Conservation (phyloP, 2,329 filamentous ascomycete genomes). For the Penicillium capsulatum region DNA sequence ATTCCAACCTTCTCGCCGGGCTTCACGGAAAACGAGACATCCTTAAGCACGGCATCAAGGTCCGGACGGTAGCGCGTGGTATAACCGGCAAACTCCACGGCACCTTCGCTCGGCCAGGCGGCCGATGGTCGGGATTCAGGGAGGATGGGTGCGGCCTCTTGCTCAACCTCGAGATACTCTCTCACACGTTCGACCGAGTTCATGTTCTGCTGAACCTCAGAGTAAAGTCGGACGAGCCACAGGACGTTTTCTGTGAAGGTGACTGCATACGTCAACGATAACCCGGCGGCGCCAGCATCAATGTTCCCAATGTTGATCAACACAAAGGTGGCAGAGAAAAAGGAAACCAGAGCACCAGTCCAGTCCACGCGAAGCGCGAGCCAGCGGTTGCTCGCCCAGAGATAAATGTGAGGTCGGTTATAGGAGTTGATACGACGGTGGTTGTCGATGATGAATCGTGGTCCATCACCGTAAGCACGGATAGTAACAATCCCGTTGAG, state of each 20-base stretch:
- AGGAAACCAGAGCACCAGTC: slow-evolving; percentile 83
- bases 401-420: slow-evolving; percentile 86
- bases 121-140: slow-evolving; percentile 70
- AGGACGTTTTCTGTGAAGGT: slow-evolving; percentile 95
- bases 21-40: slow-evolving; percentile 80
- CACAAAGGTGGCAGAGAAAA: slow-evolving; percentile 90
- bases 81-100: slow-evolving; percentile 84
- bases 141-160: slow-evolving; percentile 76
- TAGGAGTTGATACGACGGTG: slow-evolving; percentile 82
- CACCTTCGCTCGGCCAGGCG: slow-evolving; percentile 81
- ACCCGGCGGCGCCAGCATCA: slow-evolving; percentile 84
- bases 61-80: slow-evolving; percentile 84
- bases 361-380: slow-evolving; percentile 87
- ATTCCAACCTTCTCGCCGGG: slow-evolving; percentile 92
- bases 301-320: slow-evolving; percentile 76
- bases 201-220: slow-evolving; percentile 98
- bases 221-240: slow-evolving; percentile 92
- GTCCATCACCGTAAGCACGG: slow-evolving; percentile 89
- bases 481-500: slow-evolving; percentile 93
- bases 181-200: slow-evolving; percentile 97
- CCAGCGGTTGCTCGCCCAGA: slow-evolving; percentile 97
- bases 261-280: slow-evolving; percentile 92
- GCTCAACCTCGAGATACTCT: slow-evolving; percentile 94
- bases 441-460: slow-evolving; percentile 90
- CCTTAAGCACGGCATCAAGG: slow-evolving; percentile 77